phyloP scores from a whole-genome alignment of 805 yeast genomes.

The Nakazawaea molendinolei region DNA sequence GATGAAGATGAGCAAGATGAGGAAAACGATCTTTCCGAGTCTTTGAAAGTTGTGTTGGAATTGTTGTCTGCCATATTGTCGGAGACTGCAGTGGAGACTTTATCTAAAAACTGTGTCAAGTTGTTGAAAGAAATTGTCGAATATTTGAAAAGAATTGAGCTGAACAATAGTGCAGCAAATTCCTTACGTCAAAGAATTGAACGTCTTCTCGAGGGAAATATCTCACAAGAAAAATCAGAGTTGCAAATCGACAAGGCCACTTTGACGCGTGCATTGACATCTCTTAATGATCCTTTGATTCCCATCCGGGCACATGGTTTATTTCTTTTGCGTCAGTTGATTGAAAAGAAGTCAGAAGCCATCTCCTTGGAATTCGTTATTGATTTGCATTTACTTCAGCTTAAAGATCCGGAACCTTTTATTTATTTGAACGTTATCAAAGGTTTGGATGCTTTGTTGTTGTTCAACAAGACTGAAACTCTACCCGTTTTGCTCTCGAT shows the following conservation, averaged over 20 bases:
- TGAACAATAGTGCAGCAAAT: slow-evolving; percentile 14
- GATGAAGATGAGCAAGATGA: slow-evolving; percentile 29
- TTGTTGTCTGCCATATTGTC: slow-evolving; percentile 30
- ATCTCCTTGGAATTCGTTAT: slow-evolving; percentile 49
- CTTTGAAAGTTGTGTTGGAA: slow-evolving; percentile 29
- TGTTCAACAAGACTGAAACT: slow-evolving; percentile 30
- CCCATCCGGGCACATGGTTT: slow-evolving; percentile 89
- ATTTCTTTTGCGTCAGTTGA: slow-evolving; percentile 50
- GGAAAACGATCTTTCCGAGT: slow-evolving; percentile 23
- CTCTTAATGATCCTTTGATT: slow-evolving; percentile 68
- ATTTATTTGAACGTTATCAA: slow-evolving; percentile 80
- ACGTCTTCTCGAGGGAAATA: slow-evolving; percentile 20
- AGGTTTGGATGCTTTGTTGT: slow-evolving; percentile 61
- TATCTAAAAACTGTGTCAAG: slow-evolving; percentile 6
- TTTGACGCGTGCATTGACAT: slow-evolving; percentile 54
- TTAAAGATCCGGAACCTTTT: slow-evolving; percentile 79
- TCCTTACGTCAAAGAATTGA: slow-evolving; percentile 28
- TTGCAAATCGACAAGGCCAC: slow-evolving; percentile 30
- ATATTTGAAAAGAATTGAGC: slow-evolving; percentile 4
- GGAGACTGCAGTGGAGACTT: slow-evolving; percentile 16
- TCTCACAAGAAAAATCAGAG: slow-evolving; percentile 14
- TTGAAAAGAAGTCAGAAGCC: slow-evolving; percentile 41
- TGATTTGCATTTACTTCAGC: slow-evolving; percentile 52
- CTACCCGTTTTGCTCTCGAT: slow-evolving; percentile 30
- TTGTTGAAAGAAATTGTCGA: slow-evolving; percentile 14